Base-by-base conservation (phyloP, 768 basidiomycete species). In the Pseudohyphozyma bogoriensis region DNA sequence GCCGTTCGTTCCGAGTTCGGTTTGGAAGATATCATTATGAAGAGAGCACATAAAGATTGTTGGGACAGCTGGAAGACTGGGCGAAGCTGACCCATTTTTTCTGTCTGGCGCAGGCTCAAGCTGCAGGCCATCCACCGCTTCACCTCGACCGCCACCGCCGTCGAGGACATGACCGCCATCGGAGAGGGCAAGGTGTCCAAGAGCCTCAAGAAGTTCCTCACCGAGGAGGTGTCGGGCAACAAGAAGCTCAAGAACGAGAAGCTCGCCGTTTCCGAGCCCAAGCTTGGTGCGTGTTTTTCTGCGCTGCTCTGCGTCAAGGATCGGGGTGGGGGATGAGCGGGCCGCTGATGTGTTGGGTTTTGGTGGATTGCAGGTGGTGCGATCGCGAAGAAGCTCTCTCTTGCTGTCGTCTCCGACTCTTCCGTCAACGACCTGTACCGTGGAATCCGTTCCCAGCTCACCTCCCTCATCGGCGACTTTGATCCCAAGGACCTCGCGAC, bases 91-190 rank as follows among this genome's bases (percentile, higher is more conserved):
- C 26, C 22, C 37, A 7, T 40, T 28, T n/a, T 28, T 29, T 18
- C 13, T 28, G 18, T 24, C 28, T 28, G 12, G 26, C 18, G 54
- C 68, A 96, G 93, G 57, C 78, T 99, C 61, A 95, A 93, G 75
- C 78, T 99, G 58, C 90, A 92, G 74, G 89, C 90, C 37, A 77
- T 97, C 52, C 95, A 99, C 77, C 87, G 90, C 54, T 99, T 99
- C 76, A 86, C 86, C 26, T 93, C 92, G 36, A 99, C 95, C 20
- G 95, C 90, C 29, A 84, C 84, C 16, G 95, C 95, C 26, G 93
- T 99, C 15, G 95, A 97, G 76, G 95, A 99, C 73, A 83, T 97
- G 67, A 88, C 89, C 31, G 84, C 92, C 11, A 77, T 97, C 32
- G 89, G 93, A 73, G 85, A 84, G 49, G 91, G 93, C 66, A 92